Evolutionary conservation across 768 basidiomycete species (phyloP), one percentile per base, ranked within the genome.

Genomic region (Boletus rex-veris): DNA sequence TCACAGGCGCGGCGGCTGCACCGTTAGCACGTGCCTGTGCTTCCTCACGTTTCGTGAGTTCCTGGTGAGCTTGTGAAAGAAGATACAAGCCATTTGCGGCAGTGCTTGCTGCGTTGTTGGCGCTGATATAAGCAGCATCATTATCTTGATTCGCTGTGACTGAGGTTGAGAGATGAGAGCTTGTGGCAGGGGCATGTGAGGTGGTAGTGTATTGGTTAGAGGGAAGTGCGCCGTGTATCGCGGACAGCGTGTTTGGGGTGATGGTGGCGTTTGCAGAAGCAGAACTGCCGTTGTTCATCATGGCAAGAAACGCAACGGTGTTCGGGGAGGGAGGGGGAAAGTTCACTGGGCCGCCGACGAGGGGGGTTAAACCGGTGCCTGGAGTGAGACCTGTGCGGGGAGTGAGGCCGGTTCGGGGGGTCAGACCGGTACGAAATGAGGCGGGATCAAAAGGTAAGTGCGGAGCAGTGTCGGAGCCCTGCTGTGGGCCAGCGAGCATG

Each of bases 1-100:
- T 66, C 33, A 55, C 57, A 58, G 65, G 60, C 51, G 64, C 57
- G 36, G 65, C 55, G 48, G 70, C 72, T 18, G 73, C 64, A 42
- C 71, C 72, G 48, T 75, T 74, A 45, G 83, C 81, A 59, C 85
- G 80, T 56, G 81, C 80, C 66, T 88, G 84, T 0, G 86, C 85
- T 68, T 92, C 89, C 71, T 96, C 93, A n/a, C 92, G 84, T 74
- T 95, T 96, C 36, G 90, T 91, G 55, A 97, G 83, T 77, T 96
- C 94, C 69, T 97, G 94, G 67, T 97, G 94, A 26, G 94, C 95
- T 73, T 98, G 94, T 1, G 86, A 88, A 49, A 98, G 84, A 45
- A 98, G 77, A 74, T 95, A 98, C 43, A 98, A 82, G 26, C 95
- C 94, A 66, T 96, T 97, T 48, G 92, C 88, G 50, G 92, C 91